Base-by-base conservation (phyloP, 2,329 filamentous ascomycete species). In the Aspergillus fischeri region DNA sequence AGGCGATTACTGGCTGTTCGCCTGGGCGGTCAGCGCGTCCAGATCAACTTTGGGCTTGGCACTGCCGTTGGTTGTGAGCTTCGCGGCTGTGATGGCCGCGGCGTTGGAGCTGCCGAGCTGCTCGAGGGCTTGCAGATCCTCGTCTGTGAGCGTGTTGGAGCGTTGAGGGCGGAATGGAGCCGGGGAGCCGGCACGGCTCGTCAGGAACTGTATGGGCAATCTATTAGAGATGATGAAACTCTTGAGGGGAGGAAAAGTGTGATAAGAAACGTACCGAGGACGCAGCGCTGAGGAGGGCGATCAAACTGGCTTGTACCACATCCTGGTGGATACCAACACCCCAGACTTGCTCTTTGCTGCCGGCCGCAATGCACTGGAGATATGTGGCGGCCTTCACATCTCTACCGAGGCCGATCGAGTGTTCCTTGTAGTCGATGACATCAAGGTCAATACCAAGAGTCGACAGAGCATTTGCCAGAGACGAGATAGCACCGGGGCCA, bases 361-460 rank as follows among this genome's bases (percentile, higher is more conserved):
- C 85, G 3, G 83, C 77, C 21, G 86, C 82, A 28, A 83, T 92
- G 75, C 92, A 96, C 75, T 97, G 90, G 62, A 97, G 96, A 72
- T 95, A 97, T 2, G 92, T 91, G 1, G 92, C 93, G n/a, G 93
- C 93, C 79, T 95, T 95, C 64, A 93, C 91, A 60, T 91, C 85
- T 56, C 86, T 84, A 60, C 90, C 91, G 52, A 82, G 81, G 63
- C 91, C 91, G 65, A 97, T 92, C 28, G 92, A 89, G 76, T 97
- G 93, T 75, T 97, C 94, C 80, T 95, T 96, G 81, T 97, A 97
- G 73, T 97, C 91, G 49, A 87, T 85, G 52, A 97, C 91, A 70
- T 97, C 93, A 25, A 97, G 80, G 69, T 95, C 88, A 62, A 97
- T 88, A 57, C 91, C 90, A 35, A 97, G 77, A 17, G 81, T 81